Evolutionary conservation across 208 protist species (phyloP).

Genomic region (Acanthamoeba culbertsoni): DNA sequence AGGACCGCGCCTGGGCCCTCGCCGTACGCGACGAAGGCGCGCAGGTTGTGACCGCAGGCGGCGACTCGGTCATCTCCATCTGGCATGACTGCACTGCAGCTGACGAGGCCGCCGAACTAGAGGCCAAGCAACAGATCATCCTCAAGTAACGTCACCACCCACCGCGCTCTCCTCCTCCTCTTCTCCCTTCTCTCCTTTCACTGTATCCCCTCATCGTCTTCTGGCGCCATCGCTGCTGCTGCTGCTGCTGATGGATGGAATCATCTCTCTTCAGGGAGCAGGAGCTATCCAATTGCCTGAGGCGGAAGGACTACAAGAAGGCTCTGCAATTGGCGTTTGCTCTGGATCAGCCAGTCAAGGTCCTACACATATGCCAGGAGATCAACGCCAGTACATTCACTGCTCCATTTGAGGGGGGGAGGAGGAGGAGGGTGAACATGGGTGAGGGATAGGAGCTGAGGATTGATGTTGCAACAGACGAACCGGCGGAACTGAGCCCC

Average conservation of each 20-base stretch:
- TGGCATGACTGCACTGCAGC: constrained; percentile 73
- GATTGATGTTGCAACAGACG: too few species aligned
- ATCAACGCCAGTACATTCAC: neutral
- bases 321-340: constrained; percentile 71
- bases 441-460: too few species aligned
- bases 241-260: too few species aligned
- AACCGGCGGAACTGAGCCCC: neutral
- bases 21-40: constrained; percentile 56
- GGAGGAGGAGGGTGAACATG: too few species aligned
- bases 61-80: constrained; percentile 68
- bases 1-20: constrained; percentile 79
- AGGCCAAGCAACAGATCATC: constrained; percentile 58
- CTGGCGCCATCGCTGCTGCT: too few species aligned
- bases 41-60: constrained; percentile 69
- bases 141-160: constrained; percentile 24
- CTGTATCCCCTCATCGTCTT: neutral
- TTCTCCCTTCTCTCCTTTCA: neutral
- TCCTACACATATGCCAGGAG: constrained; percentile 63
- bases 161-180: neutral
- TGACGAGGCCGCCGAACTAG: constrained; percentile 18
- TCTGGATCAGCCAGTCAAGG: constrained; percentile 66
- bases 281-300: constrained; percentile 64
- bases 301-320: constrained; percentile 62
- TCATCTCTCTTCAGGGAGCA: constrained; percentile 60
- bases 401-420: too few species aligned